Conservation (phyloP, 2,329 filamentous ascomycete species). For the Microsporum audouinii region DNA sequence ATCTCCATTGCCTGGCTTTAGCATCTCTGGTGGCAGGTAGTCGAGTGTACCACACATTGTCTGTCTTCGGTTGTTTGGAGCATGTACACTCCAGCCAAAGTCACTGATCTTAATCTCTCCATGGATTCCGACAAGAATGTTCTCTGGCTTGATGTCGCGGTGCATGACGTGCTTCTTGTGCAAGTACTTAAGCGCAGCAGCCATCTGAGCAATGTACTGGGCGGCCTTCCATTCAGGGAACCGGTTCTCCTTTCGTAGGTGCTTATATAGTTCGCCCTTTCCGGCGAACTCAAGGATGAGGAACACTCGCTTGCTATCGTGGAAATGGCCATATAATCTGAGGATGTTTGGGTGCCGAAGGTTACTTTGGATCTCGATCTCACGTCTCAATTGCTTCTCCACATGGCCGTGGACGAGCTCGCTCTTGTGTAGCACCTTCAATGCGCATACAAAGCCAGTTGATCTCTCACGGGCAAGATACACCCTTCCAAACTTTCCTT, state of each 20-base stretch:
- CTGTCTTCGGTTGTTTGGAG: slow-evolving; percentile 81
- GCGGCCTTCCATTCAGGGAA: slow-evolving; percentile 81
- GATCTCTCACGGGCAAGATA: slow-evolving; percentile 72
- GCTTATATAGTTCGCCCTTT: slow-evolving; percentile 80
- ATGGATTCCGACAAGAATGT: slow-evolving; percentile 90
- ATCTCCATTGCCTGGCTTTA: slow-evolving; percentile 65
- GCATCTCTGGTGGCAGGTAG: slow-evolving; percentile 96
- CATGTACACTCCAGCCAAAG: slow-evolving; percentile 97
- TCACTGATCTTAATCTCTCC: slow-evolving; percentile 98
- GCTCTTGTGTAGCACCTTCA: slow-evolving; percentile 77
- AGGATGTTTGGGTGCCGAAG: slow-evolving; percentile 77
- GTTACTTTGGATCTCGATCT: slow-evolving; percentile 84
- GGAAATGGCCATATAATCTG: slow-evolving; percentile 75
- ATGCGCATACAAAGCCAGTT: slow-evolving; percentile 70
- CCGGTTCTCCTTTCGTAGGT: slow-evolving; percentile 62
- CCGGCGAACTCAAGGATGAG: slow-evolving; percentile 78
- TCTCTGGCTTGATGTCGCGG: slow-evolving; percentile 94
- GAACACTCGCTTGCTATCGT: slow-evolving; percentile 79
- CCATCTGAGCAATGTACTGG: slow-evolving; percentile 82
- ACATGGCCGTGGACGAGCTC: slow-evolving; percentile 70
- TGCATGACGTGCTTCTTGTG: slow-evolving; percentile 98
- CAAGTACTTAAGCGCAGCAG: slow-evolving; percentile 75
- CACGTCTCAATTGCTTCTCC: slow-evolving; percentile 75
- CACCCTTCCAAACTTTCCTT: slow-evolving; percentile 78
- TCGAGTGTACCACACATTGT: slow-evolving; percentile 97